A percentile compares a stretch with the other conserved stretches of the same genome.
Conservation (phyloP, 495 filamentous ascomycete genomes). For the Aspergillus steynii region DNA sequence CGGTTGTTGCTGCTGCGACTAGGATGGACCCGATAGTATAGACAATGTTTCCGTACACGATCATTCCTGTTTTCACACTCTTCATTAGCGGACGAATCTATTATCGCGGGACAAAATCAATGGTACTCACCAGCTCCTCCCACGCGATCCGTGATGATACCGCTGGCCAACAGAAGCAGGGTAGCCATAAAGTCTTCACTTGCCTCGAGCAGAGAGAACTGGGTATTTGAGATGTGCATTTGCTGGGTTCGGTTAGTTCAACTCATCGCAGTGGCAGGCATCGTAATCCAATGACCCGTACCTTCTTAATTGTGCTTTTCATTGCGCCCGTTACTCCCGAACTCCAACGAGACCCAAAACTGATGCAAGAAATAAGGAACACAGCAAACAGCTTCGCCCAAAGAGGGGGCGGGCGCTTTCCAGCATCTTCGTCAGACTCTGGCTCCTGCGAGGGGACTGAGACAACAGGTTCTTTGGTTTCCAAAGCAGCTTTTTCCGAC, state of each 20-base stretch:
- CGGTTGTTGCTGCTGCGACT: slow-evolving; percentile 41
- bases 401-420: slow-evolving; percentile 25
- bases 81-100: background rate
- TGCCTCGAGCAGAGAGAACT: slow-evolving; percentile 45
- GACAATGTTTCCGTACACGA: slow-evolving; percentile 46
- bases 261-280: background rate
- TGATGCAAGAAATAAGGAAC: slow-evolving; percentile 42
- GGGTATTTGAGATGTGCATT: slow-evolving; percentile 43
- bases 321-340: slow-evolving; percentile 45
- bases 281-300: slow-evolving; percentile 5
- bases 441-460: background rate
- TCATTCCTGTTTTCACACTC: slow-evolving; percentile 30
- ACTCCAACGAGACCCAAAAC: slow-evolving; percentile 46
- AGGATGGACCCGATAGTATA: slow-evolving; percentile 49
- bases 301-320: slow-evolving; percentile 49
- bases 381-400: slow-evolving; percentile 36
- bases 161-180: slow-evolving; percentile 41
- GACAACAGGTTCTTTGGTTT: slow-evolving; percentile 1
- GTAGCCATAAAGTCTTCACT: slow-evolving; percentile 51
- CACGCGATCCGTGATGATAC: slow-evolving; percentile 44
- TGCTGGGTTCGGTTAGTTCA: slow-evolving; percentile 16
- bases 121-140: slow-evolving; percentile 38
- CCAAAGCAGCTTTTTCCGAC: background rate
- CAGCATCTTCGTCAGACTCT: background rate
- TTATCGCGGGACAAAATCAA: background rate